Conservation (phyloP, 805 yeast genomes). For the Ogataea allantospora region DNA sequence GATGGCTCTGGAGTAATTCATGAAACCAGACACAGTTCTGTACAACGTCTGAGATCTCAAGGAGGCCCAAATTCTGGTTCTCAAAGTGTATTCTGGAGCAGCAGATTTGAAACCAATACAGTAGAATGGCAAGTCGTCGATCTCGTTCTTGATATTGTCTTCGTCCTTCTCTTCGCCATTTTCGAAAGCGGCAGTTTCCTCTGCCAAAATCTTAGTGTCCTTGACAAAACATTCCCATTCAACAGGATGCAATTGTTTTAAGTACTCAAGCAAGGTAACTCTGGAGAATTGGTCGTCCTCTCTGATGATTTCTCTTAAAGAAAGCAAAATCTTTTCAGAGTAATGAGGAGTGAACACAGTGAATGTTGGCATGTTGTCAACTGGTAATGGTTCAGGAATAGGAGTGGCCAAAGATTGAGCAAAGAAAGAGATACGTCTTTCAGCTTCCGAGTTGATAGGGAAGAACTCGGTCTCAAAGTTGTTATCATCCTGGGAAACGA, state of each 20-base stretch:
- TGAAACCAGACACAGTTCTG: conserved; percentile 96
- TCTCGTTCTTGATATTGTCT: conserved; percentile 69
- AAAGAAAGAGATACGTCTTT: conserved; percentile 98
- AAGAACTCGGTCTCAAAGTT: conserved; percentile 94
- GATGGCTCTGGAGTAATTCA: conserved; percentile 97
- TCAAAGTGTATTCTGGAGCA: conserved; percentile 91
- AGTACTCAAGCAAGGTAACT: conserved; percentile 88
- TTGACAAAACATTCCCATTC: conserved; percentile 98
- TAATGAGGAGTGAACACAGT: conserved; percentile 96
- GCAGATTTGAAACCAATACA: conserved; percentile 97
- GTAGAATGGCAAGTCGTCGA: conserved; percentile 90
- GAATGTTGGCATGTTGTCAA: conserved; percentile 99
- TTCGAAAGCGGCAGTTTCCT: conserved; percentile 83
- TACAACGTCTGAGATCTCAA: conserved; percentile 94
- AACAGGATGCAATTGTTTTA: conserved; percentile 91
- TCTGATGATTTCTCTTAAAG: conserved; percentile 93
- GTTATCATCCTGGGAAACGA: conserved; percentile 95
- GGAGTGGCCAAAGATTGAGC: conserved; percentile 99
- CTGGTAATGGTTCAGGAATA: conserved; percentile 97
- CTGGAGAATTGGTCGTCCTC: conserved; percentile 97
- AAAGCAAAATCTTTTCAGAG: conserved; percentile 87
- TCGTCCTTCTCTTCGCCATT: conserved; percentile 63
- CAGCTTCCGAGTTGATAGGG: conserved; percentile 97
- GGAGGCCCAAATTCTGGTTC: conserved; percentile 99
- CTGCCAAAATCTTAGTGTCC: conserved; percentile 93